Percentiles rank a stretch among this genome's conserved stretches.
Evolutionary conservation across 2,329 filamentous ascomycete species (phyloP).

Genomic region (Clathrospora elynae): DNA sequence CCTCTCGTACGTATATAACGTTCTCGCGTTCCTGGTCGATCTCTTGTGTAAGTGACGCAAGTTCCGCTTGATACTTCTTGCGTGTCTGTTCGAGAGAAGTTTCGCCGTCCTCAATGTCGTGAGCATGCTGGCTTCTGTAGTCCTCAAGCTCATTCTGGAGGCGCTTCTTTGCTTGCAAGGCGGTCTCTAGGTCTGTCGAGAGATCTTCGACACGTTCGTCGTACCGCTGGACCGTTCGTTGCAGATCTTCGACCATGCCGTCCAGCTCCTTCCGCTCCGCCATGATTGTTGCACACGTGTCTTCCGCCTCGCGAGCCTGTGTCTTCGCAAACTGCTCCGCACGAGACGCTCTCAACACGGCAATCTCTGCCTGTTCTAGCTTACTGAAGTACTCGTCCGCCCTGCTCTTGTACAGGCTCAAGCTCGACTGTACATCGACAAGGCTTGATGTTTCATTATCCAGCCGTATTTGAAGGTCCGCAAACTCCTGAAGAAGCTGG

Average conservation of each 20-base stretch:
- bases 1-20: constrained; percentile 78
- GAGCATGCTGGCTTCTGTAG: constrained; percentile 91
- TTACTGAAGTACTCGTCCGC: constrained; percentile 97
- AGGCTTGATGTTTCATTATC: constrained; percentile 87
- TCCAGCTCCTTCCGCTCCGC: constrained; percentile 92
- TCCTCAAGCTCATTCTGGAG: constrained; percentile 97
- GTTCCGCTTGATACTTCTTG: constrained; percentile 95
- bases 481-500: constrained; percentile 88
- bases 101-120: constrained; percentile 97
- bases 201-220: constrained; percentile 92
- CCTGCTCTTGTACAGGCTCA: constrained; percentile 86
- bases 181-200: constrained; percentile 84
- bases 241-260: constrained; percentile 81
- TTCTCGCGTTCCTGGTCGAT: constrained; percentile 93
- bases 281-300: constrained; percentile 87
- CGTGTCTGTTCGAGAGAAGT: constrained; percentile 94
- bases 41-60: constrained; percentile 86
- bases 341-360: constrained; percentile 86
- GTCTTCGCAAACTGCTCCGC: constrained; percentile 93
- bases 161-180: constrained; percentile 86
- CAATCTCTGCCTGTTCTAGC: constrained; percentile 94
- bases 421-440: constrained; percentile 79
- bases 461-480: constrained; percentile 89
- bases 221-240: constrained; percentile 84
- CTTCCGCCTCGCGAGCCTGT: constrained; percentile 88